These are phyloP conservation scores for Colletotrichum salicis DNA, from an alignment of 2,329 filamentous ascomycete genomes.

Conservation along the genomic window DNA sequence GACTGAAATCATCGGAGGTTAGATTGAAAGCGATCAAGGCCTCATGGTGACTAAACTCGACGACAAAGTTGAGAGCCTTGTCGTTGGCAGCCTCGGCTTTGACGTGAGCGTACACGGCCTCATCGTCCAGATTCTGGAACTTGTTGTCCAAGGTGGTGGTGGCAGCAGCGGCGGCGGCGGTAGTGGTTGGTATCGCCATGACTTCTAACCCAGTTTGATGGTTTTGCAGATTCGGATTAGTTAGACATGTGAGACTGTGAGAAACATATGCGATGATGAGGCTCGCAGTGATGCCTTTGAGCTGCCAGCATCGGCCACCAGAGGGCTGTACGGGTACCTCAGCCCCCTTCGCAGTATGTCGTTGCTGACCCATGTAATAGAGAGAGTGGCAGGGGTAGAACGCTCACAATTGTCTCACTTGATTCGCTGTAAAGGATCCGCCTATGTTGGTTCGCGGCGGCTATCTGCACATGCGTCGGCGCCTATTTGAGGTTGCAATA, in stretches of 20 bases:
- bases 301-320: neutral
- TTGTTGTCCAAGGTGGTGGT: slow-evolving; percentile 33
- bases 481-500: neutral
- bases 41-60: slow-evolving; percentile 69
- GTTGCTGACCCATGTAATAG: neutral
- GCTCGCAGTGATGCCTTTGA: neutral
- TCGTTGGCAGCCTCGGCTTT: slow-evolving; percentile 52
- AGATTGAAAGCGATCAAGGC: slow-evolving; percentile 69
- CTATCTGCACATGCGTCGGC: neutral
- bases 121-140: slow-evolving; percentile 66
- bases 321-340: neutral
- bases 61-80: slow-evolving; percentile 67
- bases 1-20: slow-evolving; percentile 50
- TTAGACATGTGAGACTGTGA: neutral
- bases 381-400: neutral
- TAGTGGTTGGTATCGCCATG: neutral
- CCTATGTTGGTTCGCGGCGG: neutral
- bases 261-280: neutral
- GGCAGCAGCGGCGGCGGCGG: neutral
- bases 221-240: neutral
- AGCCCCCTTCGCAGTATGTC: neutral
- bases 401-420: neutral
- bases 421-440: neutral
- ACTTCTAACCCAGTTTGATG: too few relatives aligned
- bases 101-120: slow-evolving; percentile 56